Evolutionary conservation across 2,329 filamentous ascomycete species (phyloP).

Genomic region (Aspergillus nomiae): DNA sequence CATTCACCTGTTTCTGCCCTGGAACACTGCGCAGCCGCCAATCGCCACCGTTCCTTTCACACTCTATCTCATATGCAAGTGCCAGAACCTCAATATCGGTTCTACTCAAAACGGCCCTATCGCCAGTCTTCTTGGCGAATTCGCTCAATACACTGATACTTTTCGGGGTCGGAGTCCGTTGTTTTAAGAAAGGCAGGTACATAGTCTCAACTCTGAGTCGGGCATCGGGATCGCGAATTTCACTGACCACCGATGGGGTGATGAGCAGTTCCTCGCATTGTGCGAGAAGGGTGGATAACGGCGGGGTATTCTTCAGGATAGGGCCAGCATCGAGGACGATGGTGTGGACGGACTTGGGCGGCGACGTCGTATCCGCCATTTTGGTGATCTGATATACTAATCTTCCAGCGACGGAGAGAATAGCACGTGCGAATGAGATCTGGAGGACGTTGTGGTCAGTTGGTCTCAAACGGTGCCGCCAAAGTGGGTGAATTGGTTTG

Average conservation of each 20-base stretch:
- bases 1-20: conserved; percentile 76
- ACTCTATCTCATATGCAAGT: conserved; percentile 90
- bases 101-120: conserved; percentile 81
- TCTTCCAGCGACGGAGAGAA: neutral
- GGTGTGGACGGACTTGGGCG: conserved; percentile 71
- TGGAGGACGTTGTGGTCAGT: neutral
- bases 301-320: conserved; percentile 88
- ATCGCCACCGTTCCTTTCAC: conserved; percentile 84
- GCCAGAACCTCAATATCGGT: conserved; percentile 89
- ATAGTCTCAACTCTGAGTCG: conserved; percentile 79
- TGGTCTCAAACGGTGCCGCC: conserved; percentile 6
- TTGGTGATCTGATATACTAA: neutral
- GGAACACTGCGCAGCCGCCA: conserved; percentile 80
- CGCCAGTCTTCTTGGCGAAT: conserved; percentile 87
- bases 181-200: conserved; percentile 78
- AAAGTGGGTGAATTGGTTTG: conserved; percentile 8
- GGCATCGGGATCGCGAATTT: conserved; percentile 84
- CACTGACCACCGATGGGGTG: conserved; percentile 79
- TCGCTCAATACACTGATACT: conserved; percentile 79
- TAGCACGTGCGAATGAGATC: neutral
- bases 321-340: conserved; percentile 89
- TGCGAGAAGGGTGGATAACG: conserved; percentile 76
- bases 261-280: conserved; percentile 79
- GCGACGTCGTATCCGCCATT: conserved; percentile 27
- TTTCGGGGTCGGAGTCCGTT: conserved; percentile 72